phyloP scores from a whole-genome alignment of 441 rosid genomes.

The Pelargonium myrrhifolium region DNA sequence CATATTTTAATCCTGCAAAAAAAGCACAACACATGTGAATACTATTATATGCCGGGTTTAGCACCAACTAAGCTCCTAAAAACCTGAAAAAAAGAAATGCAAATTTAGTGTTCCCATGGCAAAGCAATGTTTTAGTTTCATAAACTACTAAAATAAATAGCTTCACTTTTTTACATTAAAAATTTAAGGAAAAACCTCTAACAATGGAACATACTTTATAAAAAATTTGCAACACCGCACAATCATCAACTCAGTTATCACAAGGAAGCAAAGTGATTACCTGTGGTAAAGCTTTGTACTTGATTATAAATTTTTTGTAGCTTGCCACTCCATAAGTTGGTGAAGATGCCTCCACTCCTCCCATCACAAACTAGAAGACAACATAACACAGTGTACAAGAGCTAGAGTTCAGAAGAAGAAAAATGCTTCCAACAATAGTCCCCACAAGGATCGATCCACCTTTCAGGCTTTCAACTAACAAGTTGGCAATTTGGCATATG shows the following conservation, averaged over 20 bases:
- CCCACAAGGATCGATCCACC: neutral
- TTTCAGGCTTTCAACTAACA: neutral
- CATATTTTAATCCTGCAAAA: slow-evolving; percentile 39
- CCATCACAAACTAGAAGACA: slow-evolving; percentile 25
- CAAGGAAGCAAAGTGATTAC: slow-evolving; percentile 19
- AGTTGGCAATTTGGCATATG: neutral
- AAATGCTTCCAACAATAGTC: neutral
- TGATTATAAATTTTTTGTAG: slow-evolving; percentile 26
- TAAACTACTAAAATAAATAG: neutral
- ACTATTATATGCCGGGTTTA: too few relatives aligned
- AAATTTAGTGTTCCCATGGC: neutral
- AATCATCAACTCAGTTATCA: neutral
- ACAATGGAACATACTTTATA: too few relatives aligned
- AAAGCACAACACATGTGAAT: neutral
- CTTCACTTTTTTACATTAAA: neutral
- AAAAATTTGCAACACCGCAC: neutral
- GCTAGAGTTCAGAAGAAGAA: neutral
- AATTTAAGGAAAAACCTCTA: too few relatives aligned
- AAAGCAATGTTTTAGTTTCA: neutral
- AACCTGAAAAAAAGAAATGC: neutral
- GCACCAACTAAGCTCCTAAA: too few relatives aligned
- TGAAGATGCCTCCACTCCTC: slow-evolving; percentile 25
- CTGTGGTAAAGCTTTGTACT: slow-evolving; percentile 28
- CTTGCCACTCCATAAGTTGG: slow-evolving; percentile 25
- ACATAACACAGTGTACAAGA: neutral